Conservation (phyloP, 352 stramenopile genomes). For the Pythium chondricola region DNA sequence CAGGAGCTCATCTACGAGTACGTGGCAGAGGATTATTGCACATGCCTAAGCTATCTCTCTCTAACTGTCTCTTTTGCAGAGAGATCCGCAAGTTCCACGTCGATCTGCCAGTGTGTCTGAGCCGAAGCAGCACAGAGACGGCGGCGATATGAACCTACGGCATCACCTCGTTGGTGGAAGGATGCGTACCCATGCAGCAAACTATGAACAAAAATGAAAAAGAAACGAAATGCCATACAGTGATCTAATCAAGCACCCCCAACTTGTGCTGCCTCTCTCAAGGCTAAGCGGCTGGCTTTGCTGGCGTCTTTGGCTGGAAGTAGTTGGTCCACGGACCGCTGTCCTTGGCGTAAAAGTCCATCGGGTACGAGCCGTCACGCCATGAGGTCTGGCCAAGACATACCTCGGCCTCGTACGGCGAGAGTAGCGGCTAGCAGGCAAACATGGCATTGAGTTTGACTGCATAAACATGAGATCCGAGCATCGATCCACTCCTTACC, state of each 20-base stretch:
- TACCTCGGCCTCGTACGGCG: conserved; percentile 96
- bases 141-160: conserved; percentile 5
- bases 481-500: no score
- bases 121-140: conserved; percentile 8
- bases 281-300: no score
- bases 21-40: conserved; percentile 8
- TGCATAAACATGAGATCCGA: no score
- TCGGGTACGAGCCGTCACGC: conserved; percentile 92
- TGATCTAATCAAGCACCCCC: no score
- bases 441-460: no score
- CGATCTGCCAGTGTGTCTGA: conserved; percentile 22
- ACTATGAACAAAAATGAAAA: no score
- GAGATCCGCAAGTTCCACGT: conserved; percentile 75
- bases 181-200: no score
- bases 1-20: conserved; percentile 88
- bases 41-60: background rate
- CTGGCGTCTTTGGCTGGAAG: conserved; percentile 64
- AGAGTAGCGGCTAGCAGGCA: conserved; percentile 96
- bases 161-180: background rate
- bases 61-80: conserved; percentile 20
- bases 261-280: no score
- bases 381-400: conserved; percentile 87
- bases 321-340: conserved; percentile 98
- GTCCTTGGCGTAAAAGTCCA: conserved; percentile 98
- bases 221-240: no score